phyloP scores from a whole-genome alignment of 805 yeast species.

The Metschnikowia shivogae region DNA sequence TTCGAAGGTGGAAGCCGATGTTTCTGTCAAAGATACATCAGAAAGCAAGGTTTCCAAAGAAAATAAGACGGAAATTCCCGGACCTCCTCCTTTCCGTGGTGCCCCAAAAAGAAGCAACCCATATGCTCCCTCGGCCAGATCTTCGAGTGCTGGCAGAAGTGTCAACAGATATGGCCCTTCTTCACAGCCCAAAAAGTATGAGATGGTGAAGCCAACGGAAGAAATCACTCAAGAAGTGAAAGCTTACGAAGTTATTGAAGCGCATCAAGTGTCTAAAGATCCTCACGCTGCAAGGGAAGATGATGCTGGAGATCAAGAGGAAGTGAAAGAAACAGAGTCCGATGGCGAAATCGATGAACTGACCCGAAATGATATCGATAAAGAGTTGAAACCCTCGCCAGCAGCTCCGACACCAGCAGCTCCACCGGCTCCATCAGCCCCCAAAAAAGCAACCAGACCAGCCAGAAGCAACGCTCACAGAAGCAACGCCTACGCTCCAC shows the following conservation, averaged over 20 bases:
- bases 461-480: background rate
- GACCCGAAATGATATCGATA: too few relatives aligned
- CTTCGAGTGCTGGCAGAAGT: background rate
- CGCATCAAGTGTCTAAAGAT: too few relatives aligned
- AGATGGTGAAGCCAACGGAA: slow-evolving; percentile 8
- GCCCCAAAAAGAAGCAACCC: slow-evolving; percentile 1
- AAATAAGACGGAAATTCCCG: background rate
- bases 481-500: slow-evolving; percentile 5
- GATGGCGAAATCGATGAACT: too few relatives aligned
- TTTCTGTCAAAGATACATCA: background rate
- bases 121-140: slow-evolving; percentile 10
- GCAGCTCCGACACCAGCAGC: too few relatives aligned
- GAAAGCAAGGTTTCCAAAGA: background rate
- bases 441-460: background rate
- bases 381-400: too few relatives aligned
- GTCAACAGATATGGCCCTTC: slow-evolving; percentile 14
- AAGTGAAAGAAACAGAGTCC: too few relatives aligned
- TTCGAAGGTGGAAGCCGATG: background rate
- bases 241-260: background rate
- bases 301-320: too few relatives aligned
- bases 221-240: background rate
- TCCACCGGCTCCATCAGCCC: too few relatives aligned
- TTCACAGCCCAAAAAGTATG: slow-evolving; percentile 1
- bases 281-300: too few relatives aligned
- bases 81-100: background rate